phyloP scores from a whole-genome alignment of 768 basidiomycete species.

The Serendipita sp. region DNA sequence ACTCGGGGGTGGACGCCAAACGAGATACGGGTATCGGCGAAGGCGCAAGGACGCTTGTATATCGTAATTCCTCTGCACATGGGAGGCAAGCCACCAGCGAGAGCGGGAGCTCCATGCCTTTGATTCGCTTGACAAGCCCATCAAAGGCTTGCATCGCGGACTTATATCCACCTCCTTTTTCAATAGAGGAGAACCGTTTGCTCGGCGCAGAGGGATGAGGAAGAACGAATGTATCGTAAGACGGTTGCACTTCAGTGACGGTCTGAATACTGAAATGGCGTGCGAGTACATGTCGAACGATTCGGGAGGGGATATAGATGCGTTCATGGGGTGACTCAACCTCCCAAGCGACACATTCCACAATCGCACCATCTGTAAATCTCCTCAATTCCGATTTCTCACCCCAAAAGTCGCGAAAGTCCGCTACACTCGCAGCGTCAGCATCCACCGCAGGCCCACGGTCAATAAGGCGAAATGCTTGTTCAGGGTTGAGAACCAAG shows the following conservation, averaged over 20 bases:
- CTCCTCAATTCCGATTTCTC: constrained; percentile 78
- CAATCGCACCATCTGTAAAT: constrained; percentile 89
- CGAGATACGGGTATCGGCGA: constrained; percentile 42
- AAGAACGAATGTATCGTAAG: constrained; percentile 9
- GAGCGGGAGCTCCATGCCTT: constrained; percentile 62
- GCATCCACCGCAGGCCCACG: constrained; percentile 66
- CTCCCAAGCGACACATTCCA: constrained; percentile 95
- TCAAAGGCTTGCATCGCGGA: constrained; percentile 68
- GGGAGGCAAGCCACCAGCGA: constrained; percentile 61
- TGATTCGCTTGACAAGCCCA: constrained; percentile 53
- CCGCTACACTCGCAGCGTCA: constrained; percentile 32
- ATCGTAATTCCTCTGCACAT: constrained; percentile 55
- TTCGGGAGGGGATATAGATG: constrained; percentile 52
- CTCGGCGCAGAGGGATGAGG: constrained; percentile 23
- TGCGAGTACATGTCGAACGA: constrained; percentile 57
- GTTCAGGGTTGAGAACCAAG: constrained; percentile 48
- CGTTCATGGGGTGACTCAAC: constrained; percentile 61
- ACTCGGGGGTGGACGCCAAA: constrained; percentile 17
- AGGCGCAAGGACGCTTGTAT: constrained; percentile 71
- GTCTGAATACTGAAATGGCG: constrained; percentile 52
- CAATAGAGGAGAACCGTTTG: constrained; percentile 30
- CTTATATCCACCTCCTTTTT: constrained; percentile 44
- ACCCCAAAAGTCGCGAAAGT: constrained; percentile 83
- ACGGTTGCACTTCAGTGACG: constrained; percentile 12
- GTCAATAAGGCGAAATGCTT: constrained; percentile 77